A percentile compares a stretch with the other conserved stretches of the same genome.
phyloP scores from a whole-genome alignment of 2,329 filamentous ascomycete genomes.

The Exserohilum rostratum region DNA sequence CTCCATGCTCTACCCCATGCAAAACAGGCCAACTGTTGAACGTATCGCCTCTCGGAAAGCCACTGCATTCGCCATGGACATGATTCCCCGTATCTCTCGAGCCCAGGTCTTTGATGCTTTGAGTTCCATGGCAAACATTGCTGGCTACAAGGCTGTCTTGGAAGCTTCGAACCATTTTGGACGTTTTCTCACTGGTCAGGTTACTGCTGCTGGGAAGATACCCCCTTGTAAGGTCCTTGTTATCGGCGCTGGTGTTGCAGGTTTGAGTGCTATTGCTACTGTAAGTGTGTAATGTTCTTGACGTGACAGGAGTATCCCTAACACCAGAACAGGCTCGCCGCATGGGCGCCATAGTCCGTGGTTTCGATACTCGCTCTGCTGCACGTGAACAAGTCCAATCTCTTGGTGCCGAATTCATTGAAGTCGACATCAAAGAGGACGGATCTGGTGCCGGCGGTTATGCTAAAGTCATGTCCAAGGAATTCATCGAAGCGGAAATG shows the following conservation, averaged over 20 bases:
- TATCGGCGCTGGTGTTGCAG: slow-evolving; percentile 88
- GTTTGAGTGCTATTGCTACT: slow-evolving; percentile 85
- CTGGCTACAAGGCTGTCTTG: slow-evolving; percentile 88
- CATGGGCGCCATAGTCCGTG: slow-evolving; percentile 86
- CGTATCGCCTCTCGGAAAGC: slow-evolving; percentile 72
- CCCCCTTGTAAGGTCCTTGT: slow-evolving; percentile 89
- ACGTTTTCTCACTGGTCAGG: slow-evolving; percentile 85
- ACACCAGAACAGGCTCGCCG: slow-evolving; percentile 64
- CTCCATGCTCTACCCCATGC: slow-evolving; percentile 81
- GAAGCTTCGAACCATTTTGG: slow-evolving; percentile 91
- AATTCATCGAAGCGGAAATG: slow-evolving; percentile 93
- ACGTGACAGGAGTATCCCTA: background rate
- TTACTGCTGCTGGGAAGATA: slow-evolving; percentile 87
- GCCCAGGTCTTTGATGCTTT: slow-evolving; percentile 88
- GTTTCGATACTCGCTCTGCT: slow-evolving; percentile 89
- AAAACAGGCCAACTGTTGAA: slow-evolving; percentile 78
- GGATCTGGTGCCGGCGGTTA: slow-evolving; percentile 85
- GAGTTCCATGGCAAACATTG: slow-evolving; percentile 93
- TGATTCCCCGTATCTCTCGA: slow-evolving; percentile 87
- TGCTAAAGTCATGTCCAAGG: slow-evolving; percentile 92
- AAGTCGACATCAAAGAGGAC: slow-evolving; percentile 84
- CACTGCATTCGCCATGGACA: slow-evolving; percentile 88
- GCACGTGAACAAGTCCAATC: slow-evolving; percentile 90
- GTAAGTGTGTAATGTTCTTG: slow-evolving; percentile 45
- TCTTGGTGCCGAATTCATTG: slow-evolving; percentile 86